These are phyloP conservation scores for Psilocybe cyanescens DNA, from an alignment of 768 basidiomycete species.

Conservation along the genomic window DNA sequence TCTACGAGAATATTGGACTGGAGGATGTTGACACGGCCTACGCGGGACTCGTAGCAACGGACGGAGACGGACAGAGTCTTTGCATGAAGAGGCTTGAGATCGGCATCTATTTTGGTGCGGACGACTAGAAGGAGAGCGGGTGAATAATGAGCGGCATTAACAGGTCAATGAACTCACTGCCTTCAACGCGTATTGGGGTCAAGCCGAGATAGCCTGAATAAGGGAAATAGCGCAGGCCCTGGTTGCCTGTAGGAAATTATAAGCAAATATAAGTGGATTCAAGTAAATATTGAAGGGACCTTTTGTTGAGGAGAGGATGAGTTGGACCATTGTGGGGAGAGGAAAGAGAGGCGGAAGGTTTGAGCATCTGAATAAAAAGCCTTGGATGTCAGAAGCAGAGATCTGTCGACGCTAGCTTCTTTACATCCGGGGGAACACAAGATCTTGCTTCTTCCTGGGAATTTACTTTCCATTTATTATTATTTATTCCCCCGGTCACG, in stretches of 20 bases:
- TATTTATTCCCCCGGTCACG: conserved; percentile 26
- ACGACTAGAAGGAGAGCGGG: conserved; percentile 49
- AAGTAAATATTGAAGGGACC: conserved; percentile 29
- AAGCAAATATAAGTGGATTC: conserved; percentile 6
- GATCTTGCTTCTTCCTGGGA: conserved; percentile 34
- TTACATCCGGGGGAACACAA: conserved; percentile 24
- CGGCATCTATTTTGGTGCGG: conserved; percentile 70
- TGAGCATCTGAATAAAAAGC: conserved; percentile 46
- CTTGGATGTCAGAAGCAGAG: conserved; percentile 41
- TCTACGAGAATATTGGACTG: conserved; percentile 74
- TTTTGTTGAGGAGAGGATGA: conserved; percentile 68
- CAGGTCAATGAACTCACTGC: conserved; percentile 47
- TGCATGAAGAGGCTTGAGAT: conserved; percentile 68
- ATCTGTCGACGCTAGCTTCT: conserved; percentile 39
- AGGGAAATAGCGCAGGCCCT: conserved; percentile 73
- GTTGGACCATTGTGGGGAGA: conserved; percentile 62
- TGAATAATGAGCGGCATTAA: neutral
- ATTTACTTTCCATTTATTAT: conserved; percentile 6
- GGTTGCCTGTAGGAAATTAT: conserved; percentile 50
- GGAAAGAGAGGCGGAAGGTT: conserved; percentile 32
- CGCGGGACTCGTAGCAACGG: conserved; percentile 81
- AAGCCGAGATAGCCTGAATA: conserved; percentile 79
- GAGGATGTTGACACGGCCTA: conserved; percentile 58
- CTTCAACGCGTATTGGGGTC: conserved; percentile 79
- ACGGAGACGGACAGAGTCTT: conserved; percentile 74